Evolutionary conservation across 257 asterid species (phyloP), one percentile per base, ranked within the genome.

Genomic region (Jaltomata sinuosa): DNA sequence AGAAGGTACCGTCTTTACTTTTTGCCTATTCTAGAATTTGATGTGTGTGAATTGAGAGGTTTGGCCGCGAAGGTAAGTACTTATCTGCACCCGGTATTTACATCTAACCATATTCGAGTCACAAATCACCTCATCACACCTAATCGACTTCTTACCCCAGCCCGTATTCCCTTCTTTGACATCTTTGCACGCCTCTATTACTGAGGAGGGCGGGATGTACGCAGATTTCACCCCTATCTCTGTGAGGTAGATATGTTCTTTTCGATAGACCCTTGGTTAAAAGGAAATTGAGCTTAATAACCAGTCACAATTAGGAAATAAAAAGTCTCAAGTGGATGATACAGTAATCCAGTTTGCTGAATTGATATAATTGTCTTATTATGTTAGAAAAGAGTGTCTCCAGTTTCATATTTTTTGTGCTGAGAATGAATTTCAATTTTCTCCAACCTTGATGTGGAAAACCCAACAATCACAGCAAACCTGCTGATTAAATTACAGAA

Each of bases 401-500:
- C 81, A 22, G 15, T 29, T 77, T 49, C 45, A 77, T 10, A 49
- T 29, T 14, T n/a, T 9, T 22, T 38, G 57, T 25, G 84, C 27
- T 14, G 72, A 38, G 47, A 59, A 36, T 19, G 47, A 40, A 36
- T 11, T 15, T 15, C 69, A 81, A 1, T 6, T 80, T 29, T 25
- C 55, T 81, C 77, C 72, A 59, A 55, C 42, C 1, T 29, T 16
- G 21, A 29, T 81, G 84, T 38, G 74, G 18, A 61, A 31, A 81
- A 65, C 84, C 22, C 84, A 25, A 81, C 19, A 32, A 38, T 25
- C 53, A 40, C 74, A 81, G 55, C 84, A 59, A 81, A 81, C 80
- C 79, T 80, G 68, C 18, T 54, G 72, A 47, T 65, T 74, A 71
- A 74, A 79, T 85, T 89, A 89, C 90, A 81, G 84, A 84, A 45